Evolutionary conservation across 1,139 yeast species (phyloP), one percentile per base, ranked within the genome.

Genomic region (Pichia sp.): DNA sequence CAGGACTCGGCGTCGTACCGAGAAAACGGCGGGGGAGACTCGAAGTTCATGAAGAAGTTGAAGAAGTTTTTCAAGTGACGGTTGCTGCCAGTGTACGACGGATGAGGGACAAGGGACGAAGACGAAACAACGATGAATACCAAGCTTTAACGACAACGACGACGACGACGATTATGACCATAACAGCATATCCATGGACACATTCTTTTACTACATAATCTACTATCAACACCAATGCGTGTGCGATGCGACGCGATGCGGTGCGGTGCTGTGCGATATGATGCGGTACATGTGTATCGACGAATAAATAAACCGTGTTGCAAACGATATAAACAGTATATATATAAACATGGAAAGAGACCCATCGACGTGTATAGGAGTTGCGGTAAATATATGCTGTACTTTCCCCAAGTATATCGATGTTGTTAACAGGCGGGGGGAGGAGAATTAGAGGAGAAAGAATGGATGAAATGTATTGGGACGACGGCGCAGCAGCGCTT

Each of bases 11-110:
- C 41, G 9, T 38, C 41, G 3, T n/a, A 38, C 46, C 29, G 16
- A 20, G 12, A 27, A 3, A 6, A 50, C 20, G 14, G 17, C 6
- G 45, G 52, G 30, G 49, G 44, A 27, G 51, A 50, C 8, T 38
- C 49, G 41, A 57, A 63, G 14, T 52, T 63, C 41, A 2, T 64
- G 47, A 54, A 52, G 31, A 64, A 62, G 54, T 6, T 64, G 40
- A 63, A 61, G 54, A 62, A 62, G 45, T 14, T 63, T 4, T 64
- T 64, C 51, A 56, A 51, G 30, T 60, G 46, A 33, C 12, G 27
- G 48, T 48, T 40, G 55, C n/a, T 48, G 24, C 24, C 24, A 20
- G 24, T 7, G 29, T 27, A 7, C 7, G 41, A n/a, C 4, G 17
- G 20, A 38, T 20, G 16, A n/a, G 16, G 17, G 17, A 38, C 16